Conservation (phyloP, 768 basidiomycete genomes). For the Mycena albidolilacea region DNA sequence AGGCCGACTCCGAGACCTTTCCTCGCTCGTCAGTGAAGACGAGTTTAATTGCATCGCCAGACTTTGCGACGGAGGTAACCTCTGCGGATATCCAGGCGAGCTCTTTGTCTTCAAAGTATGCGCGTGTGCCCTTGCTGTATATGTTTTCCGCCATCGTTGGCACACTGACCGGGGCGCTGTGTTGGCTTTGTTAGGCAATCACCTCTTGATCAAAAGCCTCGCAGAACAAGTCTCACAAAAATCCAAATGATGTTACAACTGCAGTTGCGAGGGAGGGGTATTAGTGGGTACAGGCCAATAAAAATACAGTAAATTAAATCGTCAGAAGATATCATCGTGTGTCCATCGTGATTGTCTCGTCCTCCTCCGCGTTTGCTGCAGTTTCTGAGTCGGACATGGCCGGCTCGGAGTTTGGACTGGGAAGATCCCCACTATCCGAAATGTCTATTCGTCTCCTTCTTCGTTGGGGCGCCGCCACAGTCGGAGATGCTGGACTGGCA, state of each 20-base stretch:
- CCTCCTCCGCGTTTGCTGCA: slow-evolving; percentile 24
- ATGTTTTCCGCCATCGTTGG: slow-evolving; percentile 88
- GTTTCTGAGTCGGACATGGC: slow-evolving; percentile 26
- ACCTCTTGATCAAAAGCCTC: background rate
- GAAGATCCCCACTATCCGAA: slow-evolving; percentile 32
- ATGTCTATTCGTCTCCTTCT: slow-evolving; percentile 53
- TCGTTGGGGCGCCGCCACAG: slow-evolving; percentile 55
- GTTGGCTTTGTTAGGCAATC: slow-evolving; percentile 1
- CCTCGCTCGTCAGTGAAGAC: slow-evolving; percentile 92
- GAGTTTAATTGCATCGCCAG: slow-evolving; percentile 85
- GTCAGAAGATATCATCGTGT: slow-evolving; percentile 31
- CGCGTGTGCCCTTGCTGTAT: slow-evolving; percentile 90
- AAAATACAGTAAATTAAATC: slow-evolving; percentile 37
- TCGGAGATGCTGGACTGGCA: slow-evolving; percentile 62
- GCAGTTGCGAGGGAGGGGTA: slow-evolving; percentile 13
- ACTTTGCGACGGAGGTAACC: slow-evolving; percentile 75
- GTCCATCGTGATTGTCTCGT: slow-evolving; percentile 6
- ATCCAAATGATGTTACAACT: slow-evolving; percentile 26
- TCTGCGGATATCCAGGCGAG: slow-evolving; percentile 95
- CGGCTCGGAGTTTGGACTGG: slow-evolving; percentile 22
- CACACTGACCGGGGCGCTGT: slow-evolving; percentile 4
- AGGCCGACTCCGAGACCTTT: slow-evolving; percentile 70
- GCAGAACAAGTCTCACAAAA: background rate
- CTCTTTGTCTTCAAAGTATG: slow-evolving; percentile 96
- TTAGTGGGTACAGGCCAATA: slow-evolving; percentile 24